Base-by-base conservation (phyloP, 2,329 filamentous ascomycete genomes). In the Paramyrothecium roridum region DNA sequence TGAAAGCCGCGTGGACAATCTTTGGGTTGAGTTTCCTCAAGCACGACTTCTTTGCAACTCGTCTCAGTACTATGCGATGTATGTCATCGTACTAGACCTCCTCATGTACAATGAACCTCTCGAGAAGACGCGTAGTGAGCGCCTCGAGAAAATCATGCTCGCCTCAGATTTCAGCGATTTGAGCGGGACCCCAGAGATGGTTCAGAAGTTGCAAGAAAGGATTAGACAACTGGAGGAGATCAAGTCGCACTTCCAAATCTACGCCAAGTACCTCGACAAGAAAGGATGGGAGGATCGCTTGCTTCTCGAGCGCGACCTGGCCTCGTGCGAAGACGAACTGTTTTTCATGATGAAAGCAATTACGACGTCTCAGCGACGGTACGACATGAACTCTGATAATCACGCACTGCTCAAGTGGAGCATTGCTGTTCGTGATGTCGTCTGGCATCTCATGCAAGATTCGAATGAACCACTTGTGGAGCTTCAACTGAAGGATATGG, bases 341-440 rank as follows among this genome's bases (percentile, higher is more conserved):
- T 99, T 99, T 80, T 99, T 99, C 76, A 90, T 99, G 79, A 98
- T 99, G 95, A 98, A 99, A 67, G 96, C 95, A 43, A 99, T 99
- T 69, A 99, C 95, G 2, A 96, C 92, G 3, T 96, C 93, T 6
- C 95, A 99, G 72, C 83, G 92, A 57, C 95, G 93, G 68, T 87
- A 86, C 59, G 91, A 96, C 83, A 63, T 65, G 49, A 79, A 85
- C 51, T 84, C 86, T 8, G 84, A 91, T 59, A 88, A 87, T 55
- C 93, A 85, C 57, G 92, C 92, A 7, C 78, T 97, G 45, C 73
- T 99, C 53, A 88, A 91, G 63, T 97, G 93, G 89, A 95, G 91
- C 68, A 91, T 99, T 56, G 89, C 90, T n/a, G 92, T 92, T 2
- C 88, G 89, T 46, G 93, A 99, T 68, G 95, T 99, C 61, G 93